phyloP scores from a whole-genome alignment of 331 rosid species.

The Rosa hybrid region DNA sequence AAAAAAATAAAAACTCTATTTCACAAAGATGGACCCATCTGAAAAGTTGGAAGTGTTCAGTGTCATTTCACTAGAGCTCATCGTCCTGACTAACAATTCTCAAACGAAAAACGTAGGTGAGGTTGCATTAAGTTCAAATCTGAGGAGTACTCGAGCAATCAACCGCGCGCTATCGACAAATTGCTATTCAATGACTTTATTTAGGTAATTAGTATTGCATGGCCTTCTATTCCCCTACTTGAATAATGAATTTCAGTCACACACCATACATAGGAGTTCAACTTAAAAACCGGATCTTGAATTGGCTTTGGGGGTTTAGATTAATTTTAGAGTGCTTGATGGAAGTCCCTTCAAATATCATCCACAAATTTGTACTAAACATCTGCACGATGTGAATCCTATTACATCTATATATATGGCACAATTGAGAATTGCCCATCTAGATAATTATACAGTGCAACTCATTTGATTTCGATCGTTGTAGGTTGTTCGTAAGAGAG shows the following conservation, averaged over 20 bases:
- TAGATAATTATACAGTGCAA: background rate
- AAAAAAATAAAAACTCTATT: too few species aligned
- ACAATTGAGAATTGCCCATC: background rate
- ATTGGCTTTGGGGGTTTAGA: background rate
- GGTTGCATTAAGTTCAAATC: background rate
- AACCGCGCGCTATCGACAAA: background rate
- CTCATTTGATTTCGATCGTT: background rate
- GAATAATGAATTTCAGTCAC: background rate
- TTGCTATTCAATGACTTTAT: background rate
- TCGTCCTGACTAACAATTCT: too few species aligned
- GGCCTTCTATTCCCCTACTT: background rate
- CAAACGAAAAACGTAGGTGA: background rate
- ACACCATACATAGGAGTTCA: background rate
- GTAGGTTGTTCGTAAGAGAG: background rate
- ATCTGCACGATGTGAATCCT: background rate
- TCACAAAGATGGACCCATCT: too few species aligned
- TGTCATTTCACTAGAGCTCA: too few species aligned
- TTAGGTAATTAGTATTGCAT: background rate
- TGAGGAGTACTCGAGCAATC: background rate
- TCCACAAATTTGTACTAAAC: constrained; percentile 2
- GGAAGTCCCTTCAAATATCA: background rate
- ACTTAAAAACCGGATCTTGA: constrained; percentile 12
- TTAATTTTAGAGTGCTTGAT: background rate
- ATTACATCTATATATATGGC: constrained; percentile 9
- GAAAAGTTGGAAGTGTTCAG: too few species aligned